phyloP scores from a whole-genome alignment of 2,329 filamentous ascomycete species.

The Penicillium sumatraense region DNA sequence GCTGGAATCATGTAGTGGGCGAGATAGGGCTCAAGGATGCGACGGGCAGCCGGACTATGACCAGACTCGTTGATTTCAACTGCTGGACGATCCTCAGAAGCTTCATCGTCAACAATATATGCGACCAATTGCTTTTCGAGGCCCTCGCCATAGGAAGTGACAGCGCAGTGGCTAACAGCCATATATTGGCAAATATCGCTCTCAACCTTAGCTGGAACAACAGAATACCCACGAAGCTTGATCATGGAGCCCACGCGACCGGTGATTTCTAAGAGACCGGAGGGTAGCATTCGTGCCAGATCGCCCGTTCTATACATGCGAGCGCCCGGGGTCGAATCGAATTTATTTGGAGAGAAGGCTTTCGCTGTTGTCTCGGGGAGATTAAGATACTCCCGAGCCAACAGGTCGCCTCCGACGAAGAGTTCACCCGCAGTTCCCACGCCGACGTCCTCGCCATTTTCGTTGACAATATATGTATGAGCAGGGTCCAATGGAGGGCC shows the following conservation, averaged over 20 bases:
- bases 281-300: slow-evolving; percentile 68
- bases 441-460: slow-evolving; percentile 67
- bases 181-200: slow-evolving; percentile 71
- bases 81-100: slow-evolving; percentile 59
- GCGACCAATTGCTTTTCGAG: slow-evolving; percentile 76
- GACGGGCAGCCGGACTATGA: slow-evolving; percentile 71
- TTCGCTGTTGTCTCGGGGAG: slow-evolving; percentile 76
- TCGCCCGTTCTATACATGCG: slow-evolving; percentile 79
- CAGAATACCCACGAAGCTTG: slow-evolving; percentile 77
- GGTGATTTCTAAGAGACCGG: slow-evolving; percentile 73
- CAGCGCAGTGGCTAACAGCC: slow-evolving; percentile 72
- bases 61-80: slow-evolving; percentile 72
- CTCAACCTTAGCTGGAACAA: slow-evolving; percentile 77
- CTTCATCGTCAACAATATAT: slow-evolving; percentile 72
- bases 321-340: slow-evolving; percentile 61
- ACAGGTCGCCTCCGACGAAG: slow-evolving; percentile 72
- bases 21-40: slow-evolving; percentile 66
- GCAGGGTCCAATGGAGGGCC: slow-evolving; percentile 70
- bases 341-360: slow-evolving; percentile 71
- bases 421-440: slow-evolving; percentile 71
- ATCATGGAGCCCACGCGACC: slow-evolving; percentile 80
- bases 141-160: slow-evolving; percentile 75
- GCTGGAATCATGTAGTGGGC: slow-evolving; percentile 85
- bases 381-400: slow-evolving; percentile 79
- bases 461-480: slow-evolving; percentile 74